Conservation (phyloP, 2,329 filamentous ascomycete species). For the Stylonectria norvegica region DNA sequence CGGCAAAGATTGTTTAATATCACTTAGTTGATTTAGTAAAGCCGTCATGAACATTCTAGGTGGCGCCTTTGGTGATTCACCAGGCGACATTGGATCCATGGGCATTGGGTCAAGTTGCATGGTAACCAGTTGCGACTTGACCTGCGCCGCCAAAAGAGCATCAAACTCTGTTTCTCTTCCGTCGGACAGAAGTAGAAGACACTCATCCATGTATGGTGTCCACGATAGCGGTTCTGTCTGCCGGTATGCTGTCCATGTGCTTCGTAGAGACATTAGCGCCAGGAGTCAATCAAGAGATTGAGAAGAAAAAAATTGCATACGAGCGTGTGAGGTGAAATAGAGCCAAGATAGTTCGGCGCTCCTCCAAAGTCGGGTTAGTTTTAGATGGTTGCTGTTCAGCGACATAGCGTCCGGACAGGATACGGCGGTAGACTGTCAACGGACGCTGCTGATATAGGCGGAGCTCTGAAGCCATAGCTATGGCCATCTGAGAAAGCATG, state of each 20-base stretch:
- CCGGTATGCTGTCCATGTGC: slow-evolving; percentile 33
- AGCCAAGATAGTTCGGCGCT: slow-evolving; percentile 12
- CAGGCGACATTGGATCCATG: background rate
- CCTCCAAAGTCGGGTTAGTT: slow-evolving; percentile 9
- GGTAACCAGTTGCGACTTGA: slow-evolving; percentile 13
- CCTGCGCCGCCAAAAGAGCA: slow-evolving; percentile 5
- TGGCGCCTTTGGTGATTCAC: background rate
- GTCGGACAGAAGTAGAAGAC: slow-evolving; percentile 38
- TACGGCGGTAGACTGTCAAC: background rate
- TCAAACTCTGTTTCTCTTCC: slow-evolving; percentile 9
- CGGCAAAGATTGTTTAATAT: slow-evolving; percentile 2
- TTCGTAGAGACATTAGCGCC: slow-evolving; percentile 8
- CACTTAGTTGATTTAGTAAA: slow-evolving; percentile 6
- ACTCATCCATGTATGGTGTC: slow-evolving; percentile 55
- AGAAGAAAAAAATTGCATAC: slow-evolving; percentile 12
- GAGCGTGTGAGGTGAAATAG: slow-evolving; percentile 26
- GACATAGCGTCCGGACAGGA: background rate
- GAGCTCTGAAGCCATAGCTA: slow-evolving; percentile 38
- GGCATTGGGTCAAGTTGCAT: slow-evolving; percentile 4
- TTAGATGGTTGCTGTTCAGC: background rate
- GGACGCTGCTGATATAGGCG: slow-evolving; percentile 28
- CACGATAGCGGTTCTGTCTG: slow-evolving; percentile 41
- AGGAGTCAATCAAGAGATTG: background rate
- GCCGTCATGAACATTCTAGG: slow-evolving; percentile 3
- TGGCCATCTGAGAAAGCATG: slow-evolving; percentile 34